A percentile compares a stretch with the other conserved stretches of the same genome.
Conservation (phyloP, 106 monocot genomes). For the Narthecium ossifragum region DNA sequence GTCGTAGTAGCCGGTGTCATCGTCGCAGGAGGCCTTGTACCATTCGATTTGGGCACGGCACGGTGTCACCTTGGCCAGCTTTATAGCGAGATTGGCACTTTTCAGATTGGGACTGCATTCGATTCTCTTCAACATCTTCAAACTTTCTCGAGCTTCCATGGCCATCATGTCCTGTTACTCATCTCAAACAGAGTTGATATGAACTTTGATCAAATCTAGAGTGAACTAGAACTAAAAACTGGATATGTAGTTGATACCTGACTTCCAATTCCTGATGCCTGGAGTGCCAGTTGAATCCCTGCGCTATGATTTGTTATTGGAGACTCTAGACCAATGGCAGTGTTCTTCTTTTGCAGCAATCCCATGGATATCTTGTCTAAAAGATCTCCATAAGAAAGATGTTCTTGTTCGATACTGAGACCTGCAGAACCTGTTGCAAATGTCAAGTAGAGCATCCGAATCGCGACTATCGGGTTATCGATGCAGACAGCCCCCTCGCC, state of each 20-base stretch:
- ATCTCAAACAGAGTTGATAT: not conserved
- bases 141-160: conserved; percentile 24
- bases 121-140: conserved; percentile 23
- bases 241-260: no score
- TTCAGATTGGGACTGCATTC: conserved; percentile 30
- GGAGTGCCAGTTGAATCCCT: conserved; percentile 37
- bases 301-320: conserved; percentile 14
- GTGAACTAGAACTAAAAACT: not conserved
- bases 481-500: conserved; percentile 36
- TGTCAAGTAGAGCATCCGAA: conserved; percentile 38
- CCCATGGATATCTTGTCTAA: conserved; percentile 11
- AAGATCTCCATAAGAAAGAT: conserved; percentile 35
- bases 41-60: conserved; percentile 56
- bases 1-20: conserved; percentile 52
- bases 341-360: conserved; percentile 19
- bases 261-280: conserved; percentile 36
- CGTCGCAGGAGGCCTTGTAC: conserved; percentile 48
- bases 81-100: conserved; percentile 29
- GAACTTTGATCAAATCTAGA: not conserved
- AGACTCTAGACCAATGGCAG: not conserved
- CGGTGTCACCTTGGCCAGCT: conserved; percentile 40
- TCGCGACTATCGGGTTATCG: conserved; percentile 17
- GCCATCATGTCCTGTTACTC: conserved; percentile 30
- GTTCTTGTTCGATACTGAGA: conserved; percentile 16
- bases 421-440: conserved; percentile 10